Base-by-base conservation (phyloP, 2,329 filamentous ascomycete species). In the Sclerotinia trifoliorum region DNA sequence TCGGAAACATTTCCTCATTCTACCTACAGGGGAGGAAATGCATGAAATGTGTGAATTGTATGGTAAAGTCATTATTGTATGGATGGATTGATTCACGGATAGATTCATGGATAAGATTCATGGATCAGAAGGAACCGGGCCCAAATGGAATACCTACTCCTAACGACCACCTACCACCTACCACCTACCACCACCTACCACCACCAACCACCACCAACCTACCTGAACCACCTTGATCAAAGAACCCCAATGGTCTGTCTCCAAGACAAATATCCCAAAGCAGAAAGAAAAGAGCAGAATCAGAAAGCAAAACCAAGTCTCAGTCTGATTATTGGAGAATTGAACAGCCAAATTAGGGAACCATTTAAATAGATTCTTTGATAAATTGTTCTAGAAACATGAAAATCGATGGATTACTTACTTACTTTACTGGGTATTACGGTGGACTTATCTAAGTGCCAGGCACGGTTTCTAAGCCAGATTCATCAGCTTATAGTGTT, bases 371-470 rank as follows among this genome's bases (percentile, higher is more conserved):
- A 60, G 54, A 58, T 60, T 58, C 42, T 66, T 29, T 51, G 3
- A 24, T 11, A 19, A 42, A 51, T 58, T 35, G 51, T 66, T 66
- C 64, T 66, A 60, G 64, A 60, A 66, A 66, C 64, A 60, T 65
- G 63, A 48, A 35, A 65, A 32, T 65, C 42, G 35, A 48, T 24
- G 62, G 54, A n/a, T n/a, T n/a, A n/a, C n/a, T 39, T 39, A 3
- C 35, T 39, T 39, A 39, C 35, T 39, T 10, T 39, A 39, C 35
- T 39, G 35, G 52, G 63, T 58, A 66, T 21, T n/a, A 19, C n/a
- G 21, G 24, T 35, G 29, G 46, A 56, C 32, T 56, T 56, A 2
- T 26, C 11, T n/a, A n/a, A 19, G 24, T 5, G 21, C 19, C 26
- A 21, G 29, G 46, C n/a, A 49, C 46, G 48, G 26, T 54, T 19